These are phyloP conservation scores for Hypoxylon sp. DNA, from an alignment of 2,329 filamentous ascomycete species.

Conservation along the genomic window DNA sequence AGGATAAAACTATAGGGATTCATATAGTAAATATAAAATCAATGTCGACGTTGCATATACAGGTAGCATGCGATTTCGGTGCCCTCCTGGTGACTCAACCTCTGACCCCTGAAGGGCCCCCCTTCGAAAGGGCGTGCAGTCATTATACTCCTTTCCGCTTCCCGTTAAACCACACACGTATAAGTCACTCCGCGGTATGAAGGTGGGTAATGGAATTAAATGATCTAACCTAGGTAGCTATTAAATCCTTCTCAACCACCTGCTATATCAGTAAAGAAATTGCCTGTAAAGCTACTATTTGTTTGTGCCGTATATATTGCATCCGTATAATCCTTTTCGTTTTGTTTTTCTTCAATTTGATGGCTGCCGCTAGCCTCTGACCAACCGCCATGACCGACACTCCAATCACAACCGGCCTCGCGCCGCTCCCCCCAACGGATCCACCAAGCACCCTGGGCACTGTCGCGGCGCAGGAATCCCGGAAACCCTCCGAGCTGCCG, in stretches of 20 bases:
- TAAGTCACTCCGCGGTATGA: not conserved
- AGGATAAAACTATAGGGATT: too few relatives aligned
- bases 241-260: too few relatives aligned
- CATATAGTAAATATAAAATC: not conserved
- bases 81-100: conserved; percentile 4
- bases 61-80: conserved; percentile 1
- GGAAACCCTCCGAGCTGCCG: conserved; percentile 9
- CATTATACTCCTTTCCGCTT: not conserved
- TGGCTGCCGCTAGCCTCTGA: not conserved
- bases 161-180: not conserved
- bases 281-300: not conserved
- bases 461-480: not conserved
- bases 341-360: not conserved
- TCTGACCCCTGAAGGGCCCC: conserved; percentile 6
- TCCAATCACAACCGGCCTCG: conserved; percentile 12
- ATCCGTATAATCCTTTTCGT: too few relatives aligned
- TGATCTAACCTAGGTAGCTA: too few relatives aligned
- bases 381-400: conserved; percentile 21
- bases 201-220: not conserved
- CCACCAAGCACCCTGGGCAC: not conserved
- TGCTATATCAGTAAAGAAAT: too few relatives aligned
- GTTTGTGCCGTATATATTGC: too few relatives aligned
- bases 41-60: not conserved
- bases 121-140: not conserved
- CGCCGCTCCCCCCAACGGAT: conserved; percentile 10